Evolutionary conservation across 768 basidiomycete species (phyloP).

Genomic region (Imleria badia): DNA sequence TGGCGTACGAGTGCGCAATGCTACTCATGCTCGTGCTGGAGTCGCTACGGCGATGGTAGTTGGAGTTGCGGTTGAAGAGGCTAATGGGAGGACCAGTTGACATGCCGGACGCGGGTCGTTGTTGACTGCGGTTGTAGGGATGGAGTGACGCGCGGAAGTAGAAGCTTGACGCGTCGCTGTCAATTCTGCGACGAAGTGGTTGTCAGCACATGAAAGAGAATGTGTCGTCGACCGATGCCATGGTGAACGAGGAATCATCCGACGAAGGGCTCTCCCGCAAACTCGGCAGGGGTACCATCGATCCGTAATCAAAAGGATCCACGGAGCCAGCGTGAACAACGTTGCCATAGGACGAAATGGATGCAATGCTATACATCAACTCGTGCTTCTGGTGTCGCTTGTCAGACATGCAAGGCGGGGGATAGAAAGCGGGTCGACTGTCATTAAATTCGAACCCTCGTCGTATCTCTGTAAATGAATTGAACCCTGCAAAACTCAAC

Average conservation of each 20-base stretch:
- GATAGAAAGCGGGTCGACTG: constrained; percentile 65
- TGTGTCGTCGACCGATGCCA: constrained; percentile 65
- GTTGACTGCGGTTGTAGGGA: constrained; percentile 49
- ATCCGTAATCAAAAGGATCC: constrained; percentile 76
- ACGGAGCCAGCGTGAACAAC: constrained; percentile 58
- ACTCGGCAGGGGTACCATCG: constrained; percentile 38
- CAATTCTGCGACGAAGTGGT: constrained; percentile 52
- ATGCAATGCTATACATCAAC: constrained; percentile 71
- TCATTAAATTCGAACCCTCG: constrained; percentile 74
- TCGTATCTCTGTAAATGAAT: constrained; percentile 76
- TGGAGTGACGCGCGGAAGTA: constrained; percentile 49
- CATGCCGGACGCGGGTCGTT: constrained; percentile 59
- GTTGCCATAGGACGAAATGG: constrained; percentile 75
- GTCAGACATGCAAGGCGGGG: constrained; percentile 43
- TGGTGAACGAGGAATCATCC: constrained; percentile 57
- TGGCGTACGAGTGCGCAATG: constrained; percentile 54
- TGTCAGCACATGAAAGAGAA: constrained; percentile 57
- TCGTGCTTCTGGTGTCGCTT: constrained; percentile 48
- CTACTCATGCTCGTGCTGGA: constrained; percentile 61
- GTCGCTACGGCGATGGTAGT: constrained; percentile 52
- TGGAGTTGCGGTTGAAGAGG: constrained; percentile 67
- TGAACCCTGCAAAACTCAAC: constrained; percentile 68
- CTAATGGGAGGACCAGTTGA: constrained; percentile 68
- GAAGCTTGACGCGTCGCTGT: constrained; percentile 77
- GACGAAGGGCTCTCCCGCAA: constrained; percentile 55